Percentiles rank a stretch among this genome's conserved stretches.
phyloP scores from a whole-genome alignment of 169 alveolate species.

The Amoebophrya sp. region DNA sequence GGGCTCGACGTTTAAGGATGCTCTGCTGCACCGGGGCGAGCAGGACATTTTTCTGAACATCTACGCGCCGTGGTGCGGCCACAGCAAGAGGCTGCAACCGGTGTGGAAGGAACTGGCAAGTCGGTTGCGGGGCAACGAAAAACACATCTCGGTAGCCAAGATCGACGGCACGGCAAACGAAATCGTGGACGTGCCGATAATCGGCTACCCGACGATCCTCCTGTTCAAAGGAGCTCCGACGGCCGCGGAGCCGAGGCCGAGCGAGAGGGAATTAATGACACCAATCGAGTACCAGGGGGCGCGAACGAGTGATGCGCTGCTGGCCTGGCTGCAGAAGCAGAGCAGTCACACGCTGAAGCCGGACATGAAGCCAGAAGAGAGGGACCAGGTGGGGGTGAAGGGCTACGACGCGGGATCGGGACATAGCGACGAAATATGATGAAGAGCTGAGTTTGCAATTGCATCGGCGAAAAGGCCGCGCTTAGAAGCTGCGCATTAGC shows the following conservation, averaged over 20 bases:
- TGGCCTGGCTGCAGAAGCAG: not conserved
- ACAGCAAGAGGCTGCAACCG: not conserved
- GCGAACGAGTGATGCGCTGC: not conserved
- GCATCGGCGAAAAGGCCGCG: no score
- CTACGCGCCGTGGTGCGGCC: slow-evolving; percentile 2
- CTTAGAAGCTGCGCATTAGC: no score
- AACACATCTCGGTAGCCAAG: not conserved
- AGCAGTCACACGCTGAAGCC: no score
- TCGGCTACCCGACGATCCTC: not conserved
- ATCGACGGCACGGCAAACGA: not conserved
- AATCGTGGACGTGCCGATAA: not conserved
- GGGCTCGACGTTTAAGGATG: not conserved
- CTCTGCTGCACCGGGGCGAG: not conserved
- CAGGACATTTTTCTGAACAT: not conserved
- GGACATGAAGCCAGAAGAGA: no score
- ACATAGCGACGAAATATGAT: no score
- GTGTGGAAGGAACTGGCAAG: not conserved
- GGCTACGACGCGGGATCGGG: no score
- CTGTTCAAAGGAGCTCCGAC: no score
- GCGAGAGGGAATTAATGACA: no score
- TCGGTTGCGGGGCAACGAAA: not conserved
- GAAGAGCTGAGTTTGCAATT: no score
- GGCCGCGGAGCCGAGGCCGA: no score
- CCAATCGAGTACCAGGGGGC: not conserved
- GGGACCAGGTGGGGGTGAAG: no score